Evolutionary conservation across 495 filamentous ascomycete genomes (phyloP), one percentile per base, ranked within the genome.

Genomic region (Aspergillus cristatus): DNA sequence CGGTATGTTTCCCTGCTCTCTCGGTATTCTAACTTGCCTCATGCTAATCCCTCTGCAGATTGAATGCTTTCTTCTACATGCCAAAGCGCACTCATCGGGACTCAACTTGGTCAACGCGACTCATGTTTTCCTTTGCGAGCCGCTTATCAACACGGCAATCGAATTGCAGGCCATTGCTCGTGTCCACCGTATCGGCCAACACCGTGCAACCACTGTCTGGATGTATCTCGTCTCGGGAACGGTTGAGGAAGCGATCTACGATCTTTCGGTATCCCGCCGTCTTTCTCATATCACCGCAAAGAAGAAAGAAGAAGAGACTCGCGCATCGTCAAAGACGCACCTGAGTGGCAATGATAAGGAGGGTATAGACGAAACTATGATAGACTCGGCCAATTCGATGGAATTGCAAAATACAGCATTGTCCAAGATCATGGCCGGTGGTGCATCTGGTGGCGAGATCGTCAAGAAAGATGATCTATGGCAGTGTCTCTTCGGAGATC

Each of bases 41-140:
- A 22, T 35, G 22, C 24, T 40, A 24, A 32, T 26, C 28, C 10
- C 7, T 28, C 10, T 43, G 25, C 18, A 71, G 65, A 62, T 82
- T 6, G 86, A 94, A 51, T 87, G 84, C 50, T 91, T 98, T 42
- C 68, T 96, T 6, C 67, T 98, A 30, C 86, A 95, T 51, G 87
- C 88, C 1, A 82, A 84, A 41, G 80, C 87, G 0, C 86, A 94
- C 52, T 82, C 86, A 2, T 84, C 84, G 1, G 90, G 90, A 0
- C 62, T 98, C 18, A 98, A 89, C 45, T 68, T 98, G 3, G 78
- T 94, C 45, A 89, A 90, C 54, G 91, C 90, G 3, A 94, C 79
- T 8, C 85, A 98, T 54, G 87, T 98, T 1, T 90, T 98, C 47
- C 66, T 98, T 6, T 95, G 88, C 56, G 90, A 98, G 56, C 90